A percentile compares a stretch with the other conserved stretches of the same genome.
Conservation (phyloP, 1,284 basidiomycete species). For the Omphalotus olearius region DNA sequence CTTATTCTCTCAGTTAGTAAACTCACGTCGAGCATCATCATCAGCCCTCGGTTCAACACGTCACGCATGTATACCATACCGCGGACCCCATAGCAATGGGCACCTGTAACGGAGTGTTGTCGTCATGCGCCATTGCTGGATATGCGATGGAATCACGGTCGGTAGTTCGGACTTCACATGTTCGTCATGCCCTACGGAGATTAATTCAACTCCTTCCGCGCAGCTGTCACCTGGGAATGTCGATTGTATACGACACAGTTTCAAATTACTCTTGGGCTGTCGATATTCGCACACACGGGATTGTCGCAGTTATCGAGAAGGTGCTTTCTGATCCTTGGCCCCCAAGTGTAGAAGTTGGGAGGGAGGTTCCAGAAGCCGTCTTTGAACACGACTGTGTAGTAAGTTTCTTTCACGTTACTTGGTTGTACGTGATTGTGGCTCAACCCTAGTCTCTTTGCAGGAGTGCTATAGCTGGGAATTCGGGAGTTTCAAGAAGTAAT, state of each 20-base stretch:
- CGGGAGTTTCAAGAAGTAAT: constrained; percentile 24
- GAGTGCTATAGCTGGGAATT: constrained; percentile 74
- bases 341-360: constrained; percentile 48
- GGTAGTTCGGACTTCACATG: constrained; percentile 18
- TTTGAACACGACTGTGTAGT: constrained; percentile 62
- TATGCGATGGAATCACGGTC: constrained; percentile 77
- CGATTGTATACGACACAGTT: constrained; percentile 90
- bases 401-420: constrained; percentile 20
- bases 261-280: constrained; percentile 80
- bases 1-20: constrained; percentile 1
- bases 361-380: constrained; percentile 53
- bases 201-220: neutral
- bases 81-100: constrained; percentile 87
- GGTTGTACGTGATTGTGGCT: constrained; percentile 20
- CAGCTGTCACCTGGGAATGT: constrained; percentile 80
- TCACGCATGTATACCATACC: constrained; percentile 83
- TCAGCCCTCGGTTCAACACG: constrained; percentile 68
- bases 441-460: constrained; percentile 23
- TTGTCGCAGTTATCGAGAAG: constrained; percentile 79
- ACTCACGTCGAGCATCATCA: neutral
- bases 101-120: constrained; percentile 73
- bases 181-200: neutral
- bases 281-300: constrained; percentile 79
- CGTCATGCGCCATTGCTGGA: constrained; percentile 68
- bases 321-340: constrained; percentile 77